Conservation (phyloP, 352 stramenopile species). For the Saprolegnia diclina region DNA sequence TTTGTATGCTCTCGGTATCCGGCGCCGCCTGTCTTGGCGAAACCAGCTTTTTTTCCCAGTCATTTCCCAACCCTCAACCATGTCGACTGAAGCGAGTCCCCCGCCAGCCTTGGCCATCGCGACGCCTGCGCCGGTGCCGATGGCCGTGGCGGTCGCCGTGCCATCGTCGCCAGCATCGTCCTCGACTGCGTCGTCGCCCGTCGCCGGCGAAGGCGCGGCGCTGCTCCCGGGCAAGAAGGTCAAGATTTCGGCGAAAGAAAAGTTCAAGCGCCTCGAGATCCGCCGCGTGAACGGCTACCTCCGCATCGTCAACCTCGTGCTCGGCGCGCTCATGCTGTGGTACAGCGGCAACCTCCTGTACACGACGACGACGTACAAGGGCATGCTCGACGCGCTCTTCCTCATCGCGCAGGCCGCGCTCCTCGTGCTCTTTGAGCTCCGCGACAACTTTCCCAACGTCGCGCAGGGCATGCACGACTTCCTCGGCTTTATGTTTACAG, state of each 20-base stretch:
- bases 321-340: slow-evolving; percentile 3
- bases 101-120: too few species aligned
- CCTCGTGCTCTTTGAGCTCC: slow-evolving; percentile 22
- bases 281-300: slow-evolving; percentile 23
- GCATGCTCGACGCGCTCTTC: slow-evolving; percentile 14
- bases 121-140: slow-evolving; percentile 5
- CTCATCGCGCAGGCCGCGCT: slow-evolving; percentile 16
- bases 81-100: too few species aligned
- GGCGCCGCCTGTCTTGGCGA: too few species aligned
- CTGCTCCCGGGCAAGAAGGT: neutral
- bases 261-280: slow-evolving; percentile 26
- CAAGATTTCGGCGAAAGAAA: slow-evolving; percentile 6
- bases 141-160: slow-evolving; percentile 9
- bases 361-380: slow-evolving; percentile 18
- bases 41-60: too few species aligned
- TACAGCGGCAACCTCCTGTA: slow-evolving; percentile 16
- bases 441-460: slow-evolving; percentile 25
- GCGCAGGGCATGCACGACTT: slow-evolving; percentile 19
- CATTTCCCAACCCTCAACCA: too few species aligned
- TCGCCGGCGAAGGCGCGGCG: neutral
- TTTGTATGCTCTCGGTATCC: too few species aligned
- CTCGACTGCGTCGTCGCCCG: neutral
- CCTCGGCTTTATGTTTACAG: slow-evolving; percentile 26
- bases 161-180: neutral
- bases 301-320: slow-evolving; percentile 20